Evolutionary conservation across 2,329 filamentous ascomycete genomes (phyloP), one percentile per base, ranked within the genome.

Genomic region (Cordyceps pruinosa): DNA sequence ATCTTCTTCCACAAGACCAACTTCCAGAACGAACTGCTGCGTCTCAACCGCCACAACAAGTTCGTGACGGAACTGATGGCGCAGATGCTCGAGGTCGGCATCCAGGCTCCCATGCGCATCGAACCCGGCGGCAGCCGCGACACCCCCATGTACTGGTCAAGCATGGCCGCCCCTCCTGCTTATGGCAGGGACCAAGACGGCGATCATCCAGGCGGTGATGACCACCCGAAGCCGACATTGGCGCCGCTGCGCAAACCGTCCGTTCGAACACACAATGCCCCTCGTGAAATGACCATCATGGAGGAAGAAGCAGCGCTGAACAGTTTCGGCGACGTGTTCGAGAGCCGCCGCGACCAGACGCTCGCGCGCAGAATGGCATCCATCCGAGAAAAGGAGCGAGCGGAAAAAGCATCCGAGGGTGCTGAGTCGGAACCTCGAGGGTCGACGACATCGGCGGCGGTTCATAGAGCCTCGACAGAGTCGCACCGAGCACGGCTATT

Each of bases 1-100:
- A 86, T 97, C 66, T 96, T 96, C 77, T 97, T 97, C 77, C 96
- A 97, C 81, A 97, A 97, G 72, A 90, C 88, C 59, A 97, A 93
- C 70, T 97, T 89, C 83, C 93, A 97, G 69, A 97, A 97, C 68
- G 93, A 97, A 69, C 78, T 95, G 45, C 79, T 97, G 25, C 91
- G 93, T 74, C 81, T 97, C 2, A 89, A 88, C 64, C 84, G 93
- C 19, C 89, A 94, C 66, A 97, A 97, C 78, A 94, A 92, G 69
- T 96, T 97, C 72, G 91, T 95, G 62, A 91, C 88, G 61, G 90
- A 94, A 60, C 77, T 97, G 66, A 96, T 96, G 87, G 78, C 88
- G 37, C 84, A 89, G 56, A 91, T 97, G 77, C 82, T 88, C 60
- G 84, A 90, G 56, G 79, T 93, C 52, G 90, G 90, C 58, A 94